These are phyloP conservation scores for Fomitiporia mediterranea DNA, from an alignment of 1,284 basidiomycete species.

Conservation along the genomic window DNA sequence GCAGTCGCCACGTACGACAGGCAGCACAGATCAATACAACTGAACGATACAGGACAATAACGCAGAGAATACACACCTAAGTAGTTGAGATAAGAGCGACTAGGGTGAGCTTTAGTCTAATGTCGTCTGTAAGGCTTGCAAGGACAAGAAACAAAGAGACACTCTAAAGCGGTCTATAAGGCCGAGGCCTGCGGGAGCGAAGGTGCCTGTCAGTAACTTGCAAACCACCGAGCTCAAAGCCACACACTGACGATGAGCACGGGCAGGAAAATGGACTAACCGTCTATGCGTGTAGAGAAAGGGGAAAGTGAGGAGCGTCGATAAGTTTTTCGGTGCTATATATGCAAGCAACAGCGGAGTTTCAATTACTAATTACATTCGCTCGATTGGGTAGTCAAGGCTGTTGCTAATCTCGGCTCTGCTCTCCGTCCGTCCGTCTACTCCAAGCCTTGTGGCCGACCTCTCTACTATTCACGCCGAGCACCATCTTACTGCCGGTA, in stretches of 20 bases:
- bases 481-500: background rate
- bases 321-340: slow-evolving; percentile 16
- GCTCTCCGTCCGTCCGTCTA: background rate
- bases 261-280: slow-evolving; percentile 11
- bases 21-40: slow-evolving; percentile 16
- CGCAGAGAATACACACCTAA: slow-evolving; percentile 36
- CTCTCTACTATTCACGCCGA: too few relatives aligned
- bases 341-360: slow-evolving; percentile 13
- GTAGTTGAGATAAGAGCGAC: slow-evolving; percentile 31
- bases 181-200: slow-evolving; percentile 14
- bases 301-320: slow-evolving; percentile 10
- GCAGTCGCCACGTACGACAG: background rate
- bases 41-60: slow-evolving; percentile 7
- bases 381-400: slow-evolving; percentile 3
- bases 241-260: background rate
- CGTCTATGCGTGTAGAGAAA: slow-evolving; percentile 15
- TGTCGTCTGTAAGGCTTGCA: slow-evolving; percentile 20
- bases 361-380: slow-evolving; percentile 4
- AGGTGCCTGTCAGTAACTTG: background rate
- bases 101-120: slow-evolving; percentile 23
- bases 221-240: background rate
- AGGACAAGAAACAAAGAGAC: slow-evolving; percentile 19
- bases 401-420: slow-evolving; percentile 4
- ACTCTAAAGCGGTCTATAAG: slow-evolving; percentile 21
- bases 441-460: background rate